Base-by-base conservation (phyloP, 2,329 filamentous ascomycete species). In the Plenodomus tracheiphilus region DNA sequence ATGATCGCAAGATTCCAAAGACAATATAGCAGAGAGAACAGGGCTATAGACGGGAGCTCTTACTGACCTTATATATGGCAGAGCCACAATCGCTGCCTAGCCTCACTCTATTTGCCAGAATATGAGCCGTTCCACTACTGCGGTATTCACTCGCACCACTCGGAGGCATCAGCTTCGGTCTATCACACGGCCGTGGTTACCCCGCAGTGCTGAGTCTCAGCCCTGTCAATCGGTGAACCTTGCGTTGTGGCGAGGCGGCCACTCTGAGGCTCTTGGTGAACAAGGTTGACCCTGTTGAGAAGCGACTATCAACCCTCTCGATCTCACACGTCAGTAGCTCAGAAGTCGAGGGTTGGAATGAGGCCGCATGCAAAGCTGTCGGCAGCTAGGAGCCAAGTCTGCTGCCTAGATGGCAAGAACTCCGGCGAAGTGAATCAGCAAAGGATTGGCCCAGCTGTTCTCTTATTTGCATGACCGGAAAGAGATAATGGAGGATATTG, bases 51-150 rank as follows among this genome's bases (percentile, higher is more conserved):
- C 18, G n/a, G 42, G 39, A 22, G n/a, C n/a, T 13, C 34, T 38
- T 37, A 47, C 47, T 21, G 36, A 53, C 56, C 49, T 54, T 55
- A 53, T 55, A 54, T 49, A 46, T 32, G 17, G 41, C 40, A 46
- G 51, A 53, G 56, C 48, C 43, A 39, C 47, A 49, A 40, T 34
- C 46, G 41, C 43, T 47, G 41, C 40, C 54, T 53, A 37, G 37
- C 25, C 40, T 39, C 19, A 35, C 36, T 41, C 7, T n/a, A 2
- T 11, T 21, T 13, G 13, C 15, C 25, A 22, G 2, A 3, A 17
- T 13, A 34, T 32, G 19, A 16, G 39, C 39, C 30, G 1, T 17
- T 22, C 35, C 32, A 20, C 39, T 45, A 45, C 39, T 45, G 16
- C 18, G n/a, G 20, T 37, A 25, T 41, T 41, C 37, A 22, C 36